Conservation (phyloP, 257 asterid genomes). For the Solanum rostratum region DNA sequence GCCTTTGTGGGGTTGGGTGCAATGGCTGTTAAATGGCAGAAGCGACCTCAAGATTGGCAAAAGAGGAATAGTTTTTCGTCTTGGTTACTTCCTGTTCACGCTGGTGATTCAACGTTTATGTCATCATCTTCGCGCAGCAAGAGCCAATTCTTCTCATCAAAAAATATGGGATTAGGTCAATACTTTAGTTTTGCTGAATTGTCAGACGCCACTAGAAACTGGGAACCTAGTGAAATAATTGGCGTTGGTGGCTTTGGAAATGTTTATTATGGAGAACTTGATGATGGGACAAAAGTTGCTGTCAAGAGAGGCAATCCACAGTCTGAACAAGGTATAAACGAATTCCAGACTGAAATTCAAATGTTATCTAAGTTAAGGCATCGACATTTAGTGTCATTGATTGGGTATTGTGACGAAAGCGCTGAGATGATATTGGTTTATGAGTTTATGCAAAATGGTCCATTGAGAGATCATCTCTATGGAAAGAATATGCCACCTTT, state of each 20-base stretch:
- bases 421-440: conserved; percentile 15
- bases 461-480: conserved; percentile 14
- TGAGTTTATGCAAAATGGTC: conserved; percentile 15
- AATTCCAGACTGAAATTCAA: conserved; percentile 13
- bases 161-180: conserved; percentile 37
- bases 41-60: conserved; percentile 15
- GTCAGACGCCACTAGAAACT: conserved; percentile 11
- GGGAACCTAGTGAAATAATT: conserved; percentile 10
- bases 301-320: conserved; percentile 15
- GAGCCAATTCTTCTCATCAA: conserved; percentile 39
- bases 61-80: conserved; percentile 14
- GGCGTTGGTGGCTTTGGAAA: conserved; percentile 18
- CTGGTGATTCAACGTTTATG: conserved; percentile 34
- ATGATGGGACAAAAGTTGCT: conserved; percentile 14
- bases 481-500: conserved; percentile 3
- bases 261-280: conserved; percentile 3
- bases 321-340: conserved; percentile 10
- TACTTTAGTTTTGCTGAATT: conserved; percentile 40
- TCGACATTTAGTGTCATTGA: conserved; percentile 13
- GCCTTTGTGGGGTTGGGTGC: conserved; percentile 18
- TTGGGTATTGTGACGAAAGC: conserved; percentile 15
- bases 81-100: conserved; percentile 26
- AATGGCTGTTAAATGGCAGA: conserved; percentile 16
- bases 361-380: conserved; percentile 13
- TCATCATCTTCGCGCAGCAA: conserved; percentile 34